Evolutionary conservation across 2,329 filamentous ascomycete genomes (phyloP).

Genomic region (Ophiostoma perfectum): DNA sequence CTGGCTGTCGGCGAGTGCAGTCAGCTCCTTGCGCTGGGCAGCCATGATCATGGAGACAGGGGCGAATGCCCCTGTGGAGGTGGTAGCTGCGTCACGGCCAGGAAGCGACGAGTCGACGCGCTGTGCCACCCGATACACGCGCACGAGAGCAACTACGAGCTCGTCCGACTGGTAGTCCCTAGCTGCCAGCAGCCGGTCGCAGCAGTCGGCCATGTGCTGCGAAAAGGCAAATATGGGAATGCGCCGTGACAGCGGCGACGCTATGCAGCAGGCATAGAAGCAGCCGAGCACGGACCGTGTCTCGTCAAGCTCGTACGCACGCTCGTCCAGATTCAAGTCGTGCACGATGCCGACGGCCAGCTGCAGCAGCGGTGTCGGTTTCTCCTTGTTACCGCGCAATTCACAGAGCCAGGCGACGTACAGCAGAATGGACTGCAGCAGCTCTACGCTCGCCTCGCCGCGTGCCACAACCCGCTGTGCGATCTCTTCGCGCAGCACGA

Average conservation of each 20-base stretch:
- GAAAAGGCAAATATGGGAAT: constrained; percentile 33
- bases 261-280: constrained; percentile 38
- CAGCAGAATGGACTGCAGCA: constrained; percentile 38
- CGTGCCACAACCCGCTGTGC: constrained; percentile 37
- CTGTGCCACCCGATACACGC: constrained; percentile 34
- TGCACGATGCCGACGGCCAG: constrained; percentile 37
- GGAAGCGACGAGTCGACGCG: constrained; percentile 27
- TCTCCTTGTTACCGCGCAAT: constrained; percentile 30
- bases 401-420: constrained; percentile 38
- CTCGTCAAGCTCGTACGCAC: constrained; percentile 30
- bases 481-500: constrained; percentile 37
- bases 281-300: constrained; percentile 39
- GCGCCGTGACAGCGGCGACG: constrained; percentile 31
- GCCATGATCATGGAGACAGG: constrained; percentile 35
- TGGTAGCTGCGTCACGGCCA: constrained; percentile 33
- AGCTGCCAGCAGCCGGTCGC: constrained; percentile 30
- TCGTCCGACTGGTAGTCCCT: constrained; percentile 33
- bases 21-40: constrained; percentile 34
- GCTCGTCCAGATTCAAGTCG: constrained; percentile 35
- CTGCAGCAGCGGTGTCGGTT: constrained; percentile 38
- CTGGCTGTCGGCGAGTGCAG: constrained; percentile 26
- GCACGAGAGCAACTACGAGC: constrained; percentile 33
- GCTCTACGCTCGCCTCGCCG: constrained; percentile 35
- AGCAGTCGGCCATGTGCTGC: constrained; percentile 35
- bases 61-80: constrained; percentile 29